These are phyloP conservation scores for Paracamarosporium sp. DNA, from an alignment of 2,329 filamentous ascomycete genomes.

Conservation along the genomic window DNA sequence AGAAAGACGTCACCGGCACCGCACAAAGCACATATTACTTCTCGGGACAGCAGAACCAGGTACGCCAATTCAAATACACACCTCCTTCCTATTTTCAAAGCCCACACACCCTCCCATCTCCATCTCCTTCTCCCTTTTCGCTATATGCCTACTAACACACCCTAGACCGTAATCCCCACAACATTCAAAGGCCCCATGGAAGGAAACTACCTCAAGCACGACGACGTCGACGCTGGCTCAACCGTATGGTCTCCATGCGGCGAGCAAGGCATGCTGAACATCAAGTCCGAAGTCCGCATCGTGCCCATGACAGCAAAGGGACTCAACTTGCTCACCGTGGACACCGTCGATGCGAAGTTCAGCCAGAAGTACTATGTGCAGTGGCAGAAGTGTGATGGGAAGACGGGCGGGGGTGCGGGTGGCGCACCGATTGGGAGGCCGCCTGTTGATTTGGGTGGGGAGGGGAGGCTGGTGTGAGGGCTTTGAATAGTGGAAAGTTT, in stretches of 20 bases:
- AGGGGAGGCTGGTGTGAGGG: background rate
- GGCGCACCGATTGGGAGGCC: background rate
- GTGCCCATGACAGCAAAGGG: slow-evolving; percentile 29
- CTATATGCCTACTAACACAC: too few species aligned
- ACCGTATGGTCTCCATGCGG: slow-evolving; percentile 59
- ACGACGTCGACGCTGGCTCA: slow-evolving; percentile 44
- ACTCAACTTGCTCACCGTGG: slow-evolving; percentile 47
- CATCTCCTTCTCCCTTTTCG: too few species aligned
- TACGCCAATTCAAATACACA: slow-evolving; percentile 12
- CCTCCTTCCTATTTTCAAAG: background rate
- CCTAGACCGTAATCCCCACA: slow-evolving; percentile 33
- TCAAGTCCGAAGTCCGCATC: slow-evolving; percentile 55
- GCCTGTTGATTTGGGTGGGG: background rate
- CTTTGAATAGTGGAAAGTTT: too few species aligned
- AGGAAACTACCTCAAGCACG: slow-evolving; percentile 31
- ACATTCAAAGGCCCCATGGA: slow-evolving; percentile 39
- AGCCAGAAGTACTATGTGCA: slow-evolving; percentile 41
- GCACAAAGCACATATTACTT: slow-evolving; percentile 60
- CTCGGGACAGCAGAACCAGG: slow-evolving; percentile 50
- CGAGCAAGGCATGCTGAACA: slow-evolving; percentile 53
- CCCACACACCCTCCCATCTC: background rate
- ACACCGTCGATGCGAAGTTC: slow-evolving; percentile 50
- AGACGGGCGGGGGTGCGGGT: background rate
- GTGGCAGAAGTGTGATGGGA: slow-evolving; percentile 41
- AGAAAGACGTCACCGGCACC: slow-evolving; percentile 49